phyloP scores from a whole-genome alignment of 1,284 basidiomycete genomes.

The Volvariella volvacea region DNA sequence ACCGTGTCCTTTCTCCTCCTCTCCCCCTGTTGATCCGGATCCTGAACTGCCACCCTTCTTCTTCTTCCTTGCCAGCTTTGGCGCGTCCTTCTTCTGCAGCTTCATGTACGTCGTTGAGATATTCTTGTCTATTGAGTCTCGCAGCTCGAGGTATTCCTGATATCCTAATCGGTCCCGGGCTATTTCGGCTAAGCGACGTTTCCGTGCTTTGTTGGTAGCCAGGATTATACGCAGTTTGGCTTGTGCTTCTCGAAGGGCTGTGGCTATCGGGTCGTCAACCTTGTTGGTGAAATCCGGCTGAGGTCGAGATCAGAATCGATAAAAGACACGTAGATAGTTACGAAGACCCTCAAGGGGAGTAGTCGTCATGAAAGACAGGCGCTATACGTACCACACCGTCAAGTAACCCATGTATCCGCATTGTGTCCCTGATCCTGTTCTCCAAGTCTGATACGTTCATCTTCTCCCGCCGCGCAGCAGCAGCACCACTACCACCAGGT shows the following conservation, averaged over 20 bases:
- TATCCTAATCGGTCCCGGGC: slow-evolving; percentile 87
- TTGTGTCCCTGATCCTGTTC: slow-evolving; percentile 61
- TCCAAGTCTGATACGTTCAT: slow-evolving; percentile 69
- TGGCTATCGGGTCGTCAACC: slow-evolving; percentile 90
- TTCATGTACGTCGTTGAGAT: slow-evolving; percentile 66
- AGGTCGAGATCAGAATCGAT: slow-evolving; percentile 6
- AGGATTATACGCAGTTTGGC: slow-evolving; percentile 73
- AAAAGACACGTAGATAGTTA: slow-evolving; percentile 9
- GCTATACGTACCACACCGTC: slow-evolving; percentile 47
- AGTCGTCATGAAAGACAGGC: not conserved
- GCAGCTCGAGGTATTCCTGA: slow-evolving; percentile 78
- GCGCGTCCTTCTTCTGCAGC: slow-evolving; percentile 68
- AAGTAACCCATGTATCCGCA: slow-evolving; percentile 64
- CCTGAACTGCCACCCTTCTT: slow-evolving; percentile 50
- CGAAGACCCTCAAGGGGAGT: slow-evolving; percentile 1
- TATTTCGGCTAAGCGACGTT: slow-evolving; percentile 64
- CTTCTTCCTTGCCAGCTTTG: slow-evolving; percentile 65
- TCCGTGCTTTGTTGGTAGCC: slow-evolving; percentile 79
- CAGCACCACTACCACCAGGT: slow-evolving; percentile 66
- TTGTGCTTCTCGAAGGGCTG: slow-evolving; percentile 85
- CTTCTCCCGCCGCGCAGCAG: slow-evolving; percentile 64
- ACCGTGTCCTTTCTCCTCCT: slow-evolving; percentile 24
- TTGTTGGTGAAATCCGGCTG: slow-evolving; percentile 74
- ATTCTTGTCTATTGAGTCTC: slow-evolving; percentile 80
- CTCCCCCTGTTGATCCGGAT: slow-evolving; percentile 21